Conservation (phyloP, 768 basidiomycete genomes). For the Melanogaster broomeanus region DNA sequence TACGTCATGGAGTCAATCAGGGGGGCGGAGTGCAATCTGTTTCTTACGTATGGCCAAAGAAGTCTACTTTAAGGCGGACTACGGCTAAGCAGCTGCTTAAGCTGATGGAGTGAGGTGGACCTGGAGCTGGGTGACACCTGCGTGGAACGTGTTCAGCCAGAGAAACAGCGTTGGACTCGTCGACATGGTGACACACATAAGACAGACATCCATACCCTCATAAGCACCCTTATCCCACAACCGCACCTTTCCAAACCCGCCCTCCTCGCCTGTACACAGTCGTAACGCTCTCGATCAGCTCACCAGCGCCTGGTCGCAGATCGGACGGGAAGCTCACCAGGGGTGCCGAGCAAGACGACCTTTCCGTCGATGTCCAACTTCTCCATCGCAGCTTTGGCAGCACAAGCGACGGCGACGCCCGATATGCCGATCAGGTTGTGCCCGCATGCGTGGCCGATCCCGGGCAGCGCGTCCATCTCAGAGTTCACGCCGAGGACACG, state of each 20-base stretch:
- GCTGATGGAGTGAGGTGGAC: constrained; percentile 68
- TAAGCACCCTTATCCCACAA: constrained; percentile 76
- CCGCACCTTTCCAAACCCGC: constrained; percentile 69
- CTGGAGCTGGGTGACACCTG: constrained; percentile 84
- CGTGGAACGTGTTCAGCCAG: background rate
- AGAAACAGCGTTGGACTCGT: background rate
- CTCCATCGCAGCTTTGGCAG: constrained; percentile 63
- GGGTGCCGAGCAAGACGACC: constrained; percentile 75
- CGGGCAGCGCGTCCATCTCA: constrained; percentile 69
- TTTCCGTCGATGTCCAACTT: constrained; percentile 65
- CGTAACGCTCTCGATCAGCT: background rate
- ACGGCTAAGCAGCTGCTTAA: constrained; percentile 66
- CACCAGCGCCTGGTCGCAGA: background rate
- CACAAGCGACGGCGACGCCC: constrained; percentile 72
- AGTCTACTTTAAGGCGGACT: constrained; percentile 61
- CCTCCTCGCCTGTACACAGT: constrained; percentile 79
- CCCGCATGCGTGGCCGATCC: constrained; percentile 74
- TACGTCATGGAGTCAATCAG: background rate
- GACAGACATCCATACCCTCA: constrained; percentile 71
- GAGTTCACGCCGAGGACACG: constrained; percentile 78
- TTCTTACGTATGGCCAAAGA: constrained; percentile 69
- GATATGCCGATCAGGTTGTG: constrained; percentile 81
- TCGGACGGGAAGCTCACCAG: constrained; percentile 46
- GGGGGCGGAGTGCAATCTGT: background rate
- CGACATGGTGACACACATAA: constrained; percentile 52